Base-by-base conservation (phyloP, 1,139 yeast species). In the Pichia sp. region DNA sequence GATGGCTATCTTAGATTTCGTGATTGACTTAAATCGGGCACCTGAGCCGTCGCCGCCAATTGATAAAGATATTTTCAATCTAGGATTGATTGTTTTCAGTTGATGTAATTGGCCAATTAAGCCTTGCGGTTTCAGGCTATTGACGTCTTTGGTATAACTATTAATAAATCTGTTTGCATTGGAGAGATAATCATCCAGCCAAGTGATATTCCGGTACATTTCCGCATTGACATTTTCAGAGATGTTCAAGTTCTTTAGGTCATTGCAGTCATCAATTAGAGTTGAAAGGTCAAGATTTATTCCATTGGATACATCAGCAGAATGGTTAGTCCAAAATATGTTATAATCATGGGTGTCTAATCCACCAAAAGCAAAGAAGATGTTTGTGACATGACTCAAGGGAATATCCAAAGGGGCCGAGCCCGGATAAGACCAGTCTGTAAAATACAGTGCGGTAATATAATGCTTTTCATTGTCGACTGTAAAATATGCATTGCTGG, bases 41-140 rank as follows among this genome's bases (percentile, higher is more conserved):
- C 72, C 63, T 16, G 80, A 71, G 0, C 93, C 80, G 82, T 93
- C 82, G 0, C 98, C 98, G 6, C 98, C 98, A 44, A 91, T 69
- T 0, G 95, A 79, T 69, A 87, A 68, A 10, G 77, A 62, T 0
- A 79, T 63, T 44, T 77, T 77, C 27, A 87, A 53, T 23, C 68
- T 62, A 2, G 77, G 70, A 39, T 74, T 54, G 13, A 53, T 35
- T 36, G 50, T 47, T 51, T 77, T 80, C 48, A 83, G 44, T 40
- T 66, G 66, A 32, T 59, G 62, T 11, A 85, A 59, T 49, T 74
- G 83, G 24, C 74, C 75, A 19, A 84, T 55, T 1, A 52, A 12
- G 1, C 59, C 58, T 8, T 38, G 27, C 5, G 53, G 46, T 7
- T 10, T 9, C 13, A 23, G 7, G 13, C 13, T 23, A 5, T 23